Base-by-base conservation (phyloP, 2,329 filamentous ascomycete genomes). In the Paraphoma chrysanthemicola region DNA sequence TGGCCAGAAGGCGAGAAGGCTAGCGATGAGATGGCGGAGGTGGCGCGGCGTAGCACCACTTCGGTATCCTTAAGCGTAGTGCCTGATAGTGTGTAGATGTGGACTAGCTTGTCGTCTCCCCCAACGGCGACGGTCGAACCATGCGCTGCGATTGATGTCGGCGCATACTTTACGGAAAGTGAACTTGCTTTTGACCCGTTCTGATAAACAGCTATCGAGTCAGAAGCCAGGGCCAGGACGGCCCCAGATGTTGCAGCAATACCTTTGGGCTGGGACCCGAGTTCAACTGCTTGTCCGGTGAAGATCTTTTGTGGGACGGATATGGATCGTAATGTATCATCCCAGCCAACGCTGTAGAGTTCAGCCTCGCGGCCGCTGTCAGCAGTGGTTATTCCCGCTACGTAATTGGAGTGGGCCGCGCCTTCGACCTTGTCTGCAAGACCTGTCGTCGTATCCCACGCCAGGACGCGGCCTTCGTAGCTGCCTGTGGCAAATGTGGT, bases 291-390 rank as follows among this genome's bases (percentile, higher is more conserved):
- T 48, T 84, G 83, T 53, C 90, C 92, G 6, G 88, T 83, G 75
- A 96, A 97, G 0, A 88, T 91, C 69, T 87, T 89, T 50, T 89
- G 86, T 0, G 87, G 84, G 56, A 90, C 84, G 63, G 96, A 93
- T 36, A 96, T 84, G 43, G 86, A 89, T 60, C 93, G 89, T 36
- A 98, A 82, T 1, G 89, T 92, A 75, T 99, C 95, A 72, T 99
- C 95, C 95, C 94, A 99, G 61, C 89, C 93, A 51, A 94, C 90
- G 69, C 89, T 94, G 79, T 91, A 93, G n/a, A 92, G 86, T 63
- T 87, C 72, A 31, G 75, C 74, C 54, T 76, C 75, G 41, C 60
- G 56, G 29, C 65, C 69, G 12, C 64, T 48, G 4, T 74, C 73
- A 8, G 70, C 60, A 0, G 86, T 80, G 2, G 89, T 81, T 62